A percentile compares a stretch with the other conserved stretches of the same genome.
These are phyloP conservation scores for Cordyceps cicadae DNA, from an alignment of 2,329 filamentous ascomycete genomes.

Conservation along the genomic window DNA sequence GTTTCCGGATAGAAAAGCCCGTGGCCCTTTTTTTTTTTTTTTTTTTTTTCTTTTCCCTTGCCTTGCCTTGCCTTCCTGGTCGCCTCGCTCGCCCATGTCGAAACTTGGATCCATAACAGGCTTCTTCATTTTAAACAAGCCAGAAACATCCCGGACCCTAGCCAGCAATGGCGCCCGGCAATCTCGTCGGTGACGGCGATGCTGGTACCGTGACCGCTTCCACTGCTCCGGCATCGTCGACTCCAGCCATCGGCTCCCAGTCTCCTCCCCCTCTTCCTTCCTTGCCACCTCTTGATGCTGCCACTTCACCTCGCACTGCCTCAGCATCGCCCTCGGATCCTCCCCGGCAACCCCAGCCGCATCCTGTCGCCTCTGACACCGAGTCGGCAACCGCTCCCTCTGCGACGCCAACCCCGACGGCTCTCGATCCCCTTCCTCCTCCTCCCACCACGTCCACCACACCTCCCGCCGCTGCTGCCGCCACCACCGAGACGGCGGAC, in stretches of 20 bases:
- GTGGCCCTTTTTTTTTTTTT: background rate
- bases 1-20: background rate
- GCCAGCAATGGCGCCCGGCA: constrained; percentile 9
- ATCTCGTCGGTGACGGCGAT: constrained; percentile 8
- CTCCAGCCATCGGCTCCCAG: constrained; percentile 10
- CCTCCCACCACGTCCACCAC: too few relatives aligned
- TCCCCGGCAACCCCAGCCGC: background rate
- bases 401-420: background rate
- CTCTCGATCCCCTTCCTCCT: background rate
- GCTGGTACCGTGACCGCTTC: constrained; percentile 3
- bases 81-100: constrained; percentile 2
- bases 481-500: background rate
- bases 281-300: background rate
- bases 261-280: constrained; percentile 10
- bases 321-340: background rate
- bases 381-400: background rate
- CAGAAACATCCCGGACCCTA: constrained; percentile 7
- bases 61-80: too few relatives aligned
- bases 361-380: background rate
- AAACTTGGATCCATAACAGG: constrained; percentile 10
- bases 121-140: constrained; percentile 10
- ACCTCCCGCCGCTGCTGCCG: background rate
- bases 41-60: background rate
- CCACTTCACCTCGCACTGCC: background rate
- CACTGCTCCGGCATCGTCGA: constrained; percentile 2